Conservation (phyloP, 345 rosid species). For the Salix udensis region DNA sequence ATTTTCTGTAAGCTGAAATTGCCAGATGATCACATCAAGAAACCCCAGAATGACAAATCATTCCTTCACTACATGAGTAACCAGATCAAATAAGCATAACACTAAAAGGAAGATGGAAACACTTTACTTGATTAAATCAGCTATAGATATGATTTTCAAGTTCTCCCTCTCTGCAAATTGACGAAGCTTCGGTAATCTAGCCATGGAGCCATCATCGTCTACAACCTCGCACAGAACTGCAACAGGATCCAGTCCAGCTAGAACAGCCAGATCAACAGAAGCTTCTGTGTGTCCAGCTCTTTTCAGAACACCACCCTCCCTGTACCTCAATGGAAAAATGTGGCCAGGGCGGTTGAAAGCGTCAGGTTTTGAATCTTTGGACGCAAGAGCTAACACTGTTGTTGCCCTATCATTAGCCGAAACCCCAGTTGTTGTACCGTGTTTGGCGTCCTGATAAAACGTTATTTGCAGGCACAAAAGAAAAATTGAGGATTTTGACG, state of each 20-base stretch:
- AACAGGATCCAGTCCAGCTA: conserved; percentile 78
- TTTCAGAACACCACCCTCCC: conserved; percentile 88
- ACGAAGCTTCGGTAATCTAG: conserved; percentile 71
- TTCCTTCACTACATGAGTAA: too few species aligned
- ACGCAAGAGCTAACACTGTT: conserved; percentile 69
- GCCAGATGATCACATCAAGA: neutral
- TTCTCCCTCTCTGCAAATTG: conserved; percentile 58
- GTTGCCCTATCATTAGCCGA: conserved; percentile 86
- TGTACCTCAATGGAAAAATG: conserved; percentile 71
- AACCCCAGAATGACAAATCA: neutral
- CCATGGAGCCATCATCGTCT: conserved; percentile 94
- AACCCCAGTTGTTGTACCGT: conserved; percentile 88
- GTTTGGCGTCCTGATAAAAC: conserved; percentile 69
- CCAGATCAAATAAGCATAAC: neutral
- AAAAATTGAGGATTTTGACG: neutral
- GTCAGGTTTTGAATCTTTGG: conserved; percentile 70
- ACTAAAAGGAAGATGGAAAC: neutral
- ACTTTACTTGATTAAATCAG: conserved; percentile 71
- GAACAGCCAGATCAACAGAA: conserved; percentile 74
- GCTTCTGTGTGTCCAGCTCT: conserved; percentile 97
- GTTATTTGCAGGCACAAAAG: conserved; percentile 1
- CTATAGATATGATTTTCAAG: conserved; percentile 64
- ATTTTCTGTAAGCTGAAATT: neutral
- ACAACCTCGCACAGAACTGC: conserved; percentile 78
- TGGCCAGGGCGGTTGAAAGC: conserved; percentile 92